phyloP scores from a whole-genome alignment of 805 yeast genomes.

The Metschnikowia peoriensis region DNA sequence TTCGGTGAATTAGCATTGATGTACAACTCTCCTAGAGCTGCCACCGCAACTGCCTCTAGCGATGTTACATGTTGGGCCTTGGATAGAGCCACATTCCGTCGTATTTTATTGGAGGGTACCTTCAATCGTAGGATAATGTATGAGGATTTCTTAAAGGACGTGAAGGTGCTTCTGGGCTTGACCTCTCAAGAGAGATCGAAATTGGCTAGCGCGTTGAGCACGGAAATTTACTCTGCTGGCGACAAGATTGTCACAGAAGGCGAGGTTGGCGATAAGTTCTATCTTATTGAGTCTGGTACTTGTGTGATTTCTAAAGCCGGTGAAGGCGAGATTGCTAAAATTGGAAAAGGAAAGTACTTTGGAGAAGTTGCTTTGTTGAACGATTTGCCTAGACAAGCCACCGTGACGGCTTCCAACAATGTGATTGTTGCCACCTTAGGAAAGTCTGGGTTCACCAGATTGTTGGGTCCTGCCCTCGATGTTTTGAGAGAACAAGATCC shows the following conservation, averaged over 20 bases:
- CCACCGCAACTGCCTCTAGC: constrained; percentile 76
- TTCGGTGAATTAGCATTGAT: constrained; percentile 97
- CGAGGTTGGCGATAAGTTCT: constrained; percentile 52
- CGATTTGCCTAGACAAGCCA: constrained; percentile 92
- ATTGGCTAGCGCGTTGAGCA: constrained; percentile 90
- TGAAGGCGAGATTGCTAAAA: constrained; percentile 57
- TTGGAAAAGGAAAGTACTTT: constrained; percentile 85
- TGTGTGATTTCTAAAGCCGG: constrained; percentile 69
- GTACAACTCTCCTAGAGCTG: constrained; percentile 98
- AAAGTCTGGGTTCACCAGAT: constrained; percentile 88
- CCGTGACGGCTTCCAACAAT: constrained; percentile 71
- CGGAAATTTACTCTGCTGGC: constrained; percentile 69
- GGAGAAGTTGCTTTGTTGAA: constrained; percentile 94
- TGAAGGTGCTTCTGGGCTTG: constrained; percentile 73
- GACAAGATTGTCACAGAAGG: constrained; percentile 81
- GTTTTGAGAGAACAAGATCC: constrained; percentile 87
- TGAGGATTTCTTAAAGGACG: constrained; percentile 82
- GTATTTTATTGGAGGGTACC: constrained; percentile 87
- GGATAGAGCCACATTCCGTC: constrained; percentile 89
- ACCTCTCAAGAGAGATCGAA: constrained; percentile 82
- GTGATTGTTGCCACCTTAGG: constrained; percentile 91
- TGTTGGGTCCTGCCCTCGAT: constrained; percentile 92
- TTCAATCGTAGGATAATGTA: constrained; percentile 87
- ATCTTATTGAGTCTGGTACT: constrained; percentile 64
- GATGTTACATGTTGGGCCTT: constrained; percentile 78